These are phyloP conservation scores for Cenchrus purpureus DNA, from an alignment of 176 grass and related monocot genomes.

Conservation along the genomic window DNA sequence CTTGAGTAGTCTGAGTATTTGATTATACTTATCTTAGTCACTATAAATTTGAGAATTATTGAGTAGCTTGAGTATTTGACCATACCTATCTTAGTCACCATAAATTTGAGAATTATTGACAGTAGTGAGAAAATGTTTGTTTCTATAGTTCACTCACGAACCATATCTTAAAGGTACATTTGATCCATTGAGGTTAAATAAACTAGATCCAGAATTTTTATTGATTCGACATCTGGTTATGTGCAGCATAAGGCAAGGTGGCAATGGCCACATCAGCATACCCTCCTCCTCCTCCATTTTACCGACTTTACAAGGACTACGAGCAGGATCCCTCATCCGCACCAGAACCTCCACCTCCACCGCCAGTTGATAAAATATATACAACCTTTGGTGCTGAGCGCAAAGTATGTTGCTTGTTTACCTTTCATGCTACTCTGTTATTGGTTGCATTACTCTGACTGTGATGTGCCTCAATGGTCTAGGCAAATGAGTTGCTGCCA, in stretches of 20 bases:
- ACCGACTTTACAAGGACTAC: conserved; percentile 83
- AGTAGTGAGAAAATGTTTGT: not conserved
- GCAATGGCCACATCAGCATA: conserved; percentile 70
- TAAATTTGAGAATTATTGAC: not conserved
- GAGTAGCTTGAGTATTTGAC: not conserved
- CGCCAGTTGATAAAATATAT: conserved; percentile 55
- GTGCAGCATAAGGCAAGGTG: conserved; percentile 29
- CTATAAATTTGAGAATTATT: not conserved
- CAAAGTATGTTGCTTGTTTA: conserved; percentile 55
- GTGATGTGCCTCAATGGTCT: not conserved
- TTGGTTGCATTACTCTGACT: conserved; percentile 13
- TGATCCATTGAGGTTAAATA: not conserved
- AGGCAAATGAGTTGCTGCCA: conserved; percentile 84
- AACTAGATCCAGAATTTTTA: not conserved
- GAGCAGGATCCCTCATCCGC: conserved; percentile 64
- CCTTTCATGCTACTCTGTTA: not conserved
- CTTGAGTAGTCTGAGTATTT: conserved; percentile 11
- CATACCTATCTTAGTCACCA: not conserved
- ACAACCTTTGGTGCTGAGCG: conserved; percentile 66
- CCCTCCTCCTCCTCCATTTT: conserved; percentile 80
- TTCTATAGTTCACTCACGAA: not conserved
- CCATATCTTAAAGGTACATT: not conserved
- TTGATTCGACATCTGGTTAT: not conserved
- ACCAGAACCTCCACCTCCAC: conserved; percentile 61
- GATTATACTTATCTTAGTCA: not conserved